These are phyloP conservation scores for Suhomyces faveliae DNA, from an alignment of 805 yeast genomes.

Conservation along the genomic window DNA sequence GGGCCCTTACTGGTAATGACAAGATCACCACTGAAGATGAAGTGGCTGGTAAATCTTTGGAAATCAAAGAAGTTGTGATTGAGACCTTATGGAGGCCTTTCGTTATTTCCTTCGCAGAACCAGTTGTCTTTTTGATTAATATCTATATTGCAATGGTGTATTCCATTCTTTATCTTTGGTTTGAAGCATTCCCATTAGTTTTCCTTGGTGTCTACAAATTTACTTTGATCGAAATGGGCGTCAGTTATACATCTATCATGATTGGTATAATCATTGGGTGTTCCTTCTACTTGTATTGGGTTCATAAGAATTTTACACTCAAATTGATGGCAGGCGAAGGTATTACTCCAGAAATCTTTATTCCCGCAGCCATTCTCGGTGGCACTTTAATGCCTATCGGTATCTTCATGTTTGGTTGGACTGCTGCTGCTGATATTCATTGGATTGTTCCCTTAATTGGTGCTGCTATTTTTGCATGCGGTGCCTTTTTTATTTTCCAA, in stretches of 20 bases:
- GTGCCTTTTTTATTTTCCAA: conserved; percentile 45
- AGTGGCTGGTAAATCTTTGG: conserved; percentile 23
- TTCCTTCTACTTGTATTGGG: conserved; percentile 9
- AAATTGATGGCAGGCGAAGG: conserved; percentile 11
- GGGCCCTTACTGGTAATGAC: conserved; percentile 49
- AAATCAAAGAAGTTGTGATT: conserved; percentile 17
- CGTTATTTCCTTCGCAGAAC: conserved; percentile 51
- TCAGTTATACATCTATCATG: conserved; percentile 45
- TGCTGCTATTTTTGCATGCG: conserved; percentile 19
- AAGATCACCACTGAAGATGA: conserved; percentile 44
- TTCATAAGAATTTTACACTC: conserved; percentile 13
- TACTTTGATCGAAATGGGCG: conserved; percentile 47
- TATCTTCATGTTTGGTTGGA: conserved; percentile 23
- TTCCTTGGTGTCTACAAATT: conserved; percentile 46
- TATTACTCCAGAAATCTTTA: conserved; percentile 17
- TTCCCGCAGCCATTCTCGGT: conserved; percentile 23
- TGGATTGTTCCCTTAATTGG: conserved; percentile 24
- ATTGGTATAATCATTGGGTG: conserved; percentile 39
- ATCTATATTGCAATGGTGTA: conserved; percentile 52
- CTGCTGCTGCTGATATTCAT: conserved; percentile 16
- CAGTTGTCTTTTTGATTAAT: conserved; percentile 54
- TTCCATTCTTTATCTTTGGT: conserved; percentile 53
- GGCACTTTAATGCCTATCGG: conserved; percentile 21
- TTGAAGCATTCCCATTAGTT: conserved; percentile 62
- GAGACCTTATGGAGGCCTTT: conserved; percentile 49